Evolutionary conservation across 768 basidiomycete species (phyloP), one percentile per base, ranked within the genome.

Genomic region (Mrakia frigida): DNA sequence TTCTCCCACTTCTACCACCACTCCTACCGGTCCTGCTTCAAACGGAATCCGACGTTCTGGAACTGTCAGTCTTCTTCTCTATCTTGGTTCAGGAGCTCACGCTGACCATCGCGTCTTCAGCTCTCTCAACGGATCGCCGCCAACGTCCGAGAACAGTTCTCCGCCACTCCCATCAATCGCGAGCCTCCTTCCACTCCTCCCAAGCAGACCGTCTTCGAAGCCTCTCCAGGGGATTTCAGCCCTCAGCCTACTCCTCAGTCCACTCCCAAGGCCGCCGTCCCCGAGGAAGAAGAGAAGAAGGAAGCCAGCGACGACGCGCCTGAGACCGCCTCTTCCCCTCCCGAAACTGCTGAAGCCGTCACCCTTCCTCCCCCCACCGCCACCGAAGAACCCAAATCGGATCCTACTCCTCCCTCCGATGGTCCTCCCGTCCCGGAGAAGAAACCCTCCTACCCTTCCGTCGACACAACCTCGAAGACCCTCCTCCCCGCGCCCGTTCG

Each of bases 81-180:
- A 16, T 28, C 63, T 9, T 39, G 37, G 28, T 37, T 65, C 35
- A 16, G n/a, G 4, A n/a, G 33, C 14, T 46, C 4, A 43, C 11
- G n/a, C 33, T 56, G 28, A 11, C 25, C n/a, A n/a, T n/a, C n/a
- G n/a, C n/a, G n/a, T 3, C 43, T 13, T 14, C 59, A 74, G 73
- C 41, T 74, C 43, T 65, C 73, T 3, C 61, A 74, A 35, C 73
- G 73, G 7, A 63, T 73, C 60, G 43, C 59, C 39, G 61, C 39
- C 72, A 73, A 73, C 41, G 43, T 74, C 43, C 41, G 63, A 50
- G 28, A 52, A 31, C 73, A 74, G 33, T 74, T 74, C 33, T 61
- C 60, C 7, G 60, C 65, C 4, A 39, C 65, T 37, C 65, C 65
- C 65, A 68, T 68, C 65, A 43, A 68, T 39, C 65, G 35, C 21